Evolutionary conservation across 345 rosid species (phyloP).

Genomic region (Anacardium occidentale): DNA sequence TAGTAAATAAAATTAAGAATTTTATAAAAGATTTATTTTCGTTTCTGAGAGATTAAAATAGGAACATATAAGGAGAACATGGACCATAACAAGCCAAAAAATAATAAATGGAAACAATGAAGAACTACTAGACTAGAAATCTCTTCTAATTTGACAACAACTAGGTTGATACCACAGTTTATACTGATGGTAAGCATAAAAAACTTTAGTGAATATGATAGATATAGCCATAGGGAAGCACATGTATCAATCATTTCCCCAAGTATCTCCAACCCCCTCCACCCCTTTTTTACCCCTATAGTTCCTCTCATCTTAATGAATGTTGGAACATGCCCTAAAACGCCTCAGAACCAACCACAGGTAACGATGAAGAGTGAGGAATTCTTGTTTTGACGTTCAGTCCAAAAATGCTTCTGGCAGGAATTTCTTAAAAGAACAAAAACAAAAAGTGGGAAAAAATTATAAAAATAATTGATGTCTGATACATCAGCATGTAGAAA

Average conservation of each 20-base stretch:
- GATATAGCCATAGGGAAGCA: neutral
- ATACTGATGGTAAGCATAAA: neutral
- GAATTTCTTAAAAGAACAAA: neutral
- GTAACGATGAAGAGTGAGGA: neutral
- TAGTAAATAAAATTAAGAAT: neutral
- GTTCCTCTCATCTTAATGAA: neutral
- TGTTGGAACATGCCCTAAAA: neutral
- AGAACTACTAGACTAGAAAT: neutral
- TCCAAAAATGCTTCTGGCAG: neutral
- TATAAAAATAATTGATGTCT: neutral
- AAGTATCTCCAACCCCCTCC: too few relatives aligned
- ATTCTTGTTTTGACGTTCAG: neutral
- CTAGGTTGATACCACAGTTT: neutral
- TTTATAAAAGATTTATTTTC: slow-evolving; percentile 3
- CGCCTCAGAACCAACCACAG: neutral
- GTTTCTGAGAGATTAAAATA: neutral
- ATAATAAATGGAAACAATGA: neutral
- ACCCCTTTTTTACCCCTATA: neutral
- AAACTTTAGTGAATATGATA: slow-evolving; percentile 5
- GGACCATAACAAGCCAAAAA: neutral
- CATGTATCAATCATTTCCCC: neutral
- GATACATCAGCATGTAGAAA: neutral
- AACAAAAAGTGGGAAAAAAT: neutral
- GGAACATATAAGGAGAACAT: neutral
- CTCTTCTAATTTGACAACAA: neutral